A percentile compares a stretch with the other conserved stretches of the same genome.
Evolutionary conservation across 1,284 basidiomycete species (phyloP).

Genomic region (Fomitopsis betulina): DNA sequence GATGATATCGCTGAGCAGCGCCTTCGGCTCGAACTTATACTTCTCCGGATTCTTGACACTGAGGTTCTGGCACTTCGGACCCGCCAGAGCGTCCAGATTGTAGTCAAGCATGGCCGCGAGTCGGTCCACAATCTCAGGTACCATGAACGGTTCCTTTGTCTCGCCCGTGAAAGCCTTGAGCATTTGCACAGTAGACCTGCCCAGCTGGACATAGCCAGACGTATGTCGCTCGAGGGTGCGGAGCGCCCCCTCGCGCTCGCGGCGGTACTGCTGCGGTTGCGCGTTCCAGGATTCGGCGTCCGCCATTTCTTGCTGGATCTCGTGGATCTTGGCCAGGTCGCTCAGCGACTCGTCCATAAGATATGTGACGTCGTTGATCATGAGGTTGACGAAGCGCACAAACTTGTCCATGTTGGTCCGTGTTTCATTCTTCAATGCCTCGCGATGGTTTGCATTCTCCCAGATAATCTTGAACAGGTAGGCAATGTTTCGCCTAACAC

Average conservation of each 20-base stretch:
- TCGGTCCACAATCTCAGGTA: conserved; percentile 93
- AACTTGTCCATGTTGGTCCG: conserved; percentile 81
- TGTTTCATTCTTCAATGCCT: conserved; percentile 77
- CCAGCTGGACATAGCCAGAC: conserved; percentile 82
- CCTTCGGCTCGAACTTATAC: conserved; percentile 85
- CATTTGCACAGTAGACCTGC: conserved; percentile 84
- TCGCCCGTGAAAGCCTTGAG: conserved; percentile 92
- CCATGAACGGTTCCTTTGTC: conserved; percentile 91
- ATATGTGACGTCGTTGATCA: conserved; percentile 99
- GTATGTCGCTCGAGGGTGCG: conserved; percentile 81
- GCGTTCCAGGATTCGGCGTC: conserved; percentile 67
- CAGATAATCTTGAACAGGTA: conserved; percentile 85
- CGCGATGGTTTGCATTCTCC: conserved; percentile 83
- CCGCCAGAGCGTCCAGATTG: conserved; percentile 88
- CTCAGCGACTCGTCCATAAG: conserved; percentile 95
- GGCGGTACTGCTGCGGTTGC: conserved; percentile 65
- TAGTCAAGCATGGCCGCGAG: conserved; percentile 97
- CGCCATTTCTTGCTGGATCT: conserved; percentile 83
- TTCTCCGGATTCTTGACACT: conserved; percentile 87
- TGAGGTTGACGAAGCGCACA: conserved; percentile 92
- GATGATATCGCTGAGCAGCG: conserved; percentile 82
- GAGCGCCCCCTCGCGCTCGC: conserved; percentile 81
- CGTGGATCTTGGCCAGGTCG: conserved; percentile 85
- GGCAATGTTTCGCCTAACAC: conserved; percentile 72
- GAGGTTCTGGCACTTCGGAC: conserved; percentile 81